These are phyloP conservation scores for Geotrichum siamense DNA, from an alignment of 1,139 yeast genomes.

Conservation along the genomic window DNA sequence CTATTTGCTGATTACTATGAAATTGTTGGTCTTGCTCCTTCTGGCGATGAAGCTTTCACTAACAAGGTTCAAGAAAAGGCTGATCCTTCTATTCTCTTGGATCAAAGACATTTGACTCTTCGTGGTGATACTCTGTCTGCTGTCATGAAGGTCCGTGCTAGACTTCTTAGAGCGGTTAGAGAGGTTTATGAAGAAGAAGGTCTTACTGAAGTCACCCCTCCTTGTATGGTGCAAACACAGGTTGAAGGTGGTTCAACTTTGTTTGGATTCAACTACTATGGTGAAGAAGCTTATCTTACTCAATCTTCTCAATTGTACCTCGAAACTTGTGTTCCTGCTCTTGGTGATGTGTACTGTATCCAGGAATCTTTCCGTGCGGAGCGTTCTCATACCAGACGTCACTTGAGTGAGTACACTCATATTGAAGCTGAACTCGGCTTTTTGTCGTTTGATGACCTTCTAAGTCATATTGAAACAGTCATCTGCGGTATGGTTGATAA, in stretches of 20 bases:
- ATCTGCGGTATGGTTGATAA: conserved; percentile 63
- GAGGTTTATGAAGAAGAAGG: conserved; percentile 69
- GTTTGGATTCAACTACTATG: conserved; percentile 89
- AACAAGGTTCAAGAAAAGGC: conserved; percentile 91
- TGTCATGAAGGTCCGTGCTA: conserved; percentile 94
- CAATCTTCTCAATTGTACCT: conserved; percentile 96
- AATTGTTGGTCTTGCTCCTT: conserved; percentile 86
- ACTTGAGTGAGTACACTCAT: conserved; percentile 93
- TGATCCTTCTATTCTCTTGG: conserved; percentile 86
- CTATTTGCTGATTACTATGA: conserved; percentile 83
- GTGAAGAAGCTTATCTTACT: conserved; percentile 93
- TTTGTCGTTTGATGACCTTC: conserved; percentile 75
- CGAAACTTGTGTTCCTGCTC: conserved; percentile 92
- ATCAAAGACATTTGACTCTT: conserved; percentile 88
- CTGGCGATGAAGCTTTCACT: conserved; percentile 92
- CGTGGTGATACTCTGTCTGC: conserved; percentile 93
- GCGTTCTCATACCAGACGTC: conserved; percentile 98
- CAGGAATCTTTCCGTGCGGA: conserved; percentile 99
- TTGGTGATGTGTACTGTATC: conserved; percentile 95
- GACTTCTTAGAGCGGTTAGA: conserved; percentile 66
- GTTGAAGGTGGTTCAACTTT: conserved; percentile 99
- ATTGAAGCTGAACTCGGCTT: conserved; percentile 92
- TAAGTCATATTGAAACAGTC: conserved; percentile 75
- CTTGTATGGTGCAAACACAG: conserved; percentile 99
- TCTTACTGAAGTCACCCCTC: conserved; percentile 90